A percentile compares a stretch with the other conserved stretches of the same genome.
These are phyloP conservation scores for Trifolium subterraneum DNA, from an alignment of 306 rosid species.

Conservation along the genomic window DNA sequence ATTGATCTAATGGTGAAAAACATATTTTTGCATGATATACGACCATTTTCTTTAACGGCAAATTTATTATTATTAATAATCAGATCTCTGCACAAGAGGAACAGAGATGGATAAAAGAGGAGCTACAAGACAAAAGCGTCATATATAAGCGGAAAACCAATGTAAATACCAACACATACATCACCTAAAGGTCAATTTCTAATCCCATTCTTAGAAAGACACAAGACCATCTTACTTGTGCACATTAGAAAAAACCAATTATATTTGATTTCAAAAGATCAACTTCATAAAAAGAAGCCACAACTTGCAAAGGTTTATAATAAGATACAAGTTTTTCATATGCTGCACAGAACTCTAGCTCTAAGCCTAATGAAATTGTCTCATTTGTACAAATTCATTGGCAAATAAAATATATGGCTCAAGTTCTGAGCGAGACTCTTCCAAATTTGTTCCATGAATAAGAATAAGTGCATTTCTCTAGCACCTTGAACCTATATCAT, in stretches of 20 bases:
- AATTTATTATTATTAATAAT: no score
- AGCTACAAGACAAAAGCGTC: no score
- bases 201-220: no score
- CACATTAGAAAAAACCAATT: background rate
- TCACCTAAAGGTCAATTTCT: no score
- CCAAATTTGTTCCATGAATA: constrained; percentile 31
- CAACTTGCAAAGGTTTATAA: background rate
- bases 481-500: constrained; percentile 35
- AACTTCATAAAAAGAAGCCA: background rate
- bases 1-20: no score
- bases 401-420: constrained; percentile 29
- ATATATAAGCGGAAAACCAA: no score
- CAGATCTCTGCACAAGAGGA: no score
- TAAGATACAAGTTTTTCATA: background rate
- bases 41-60: no score
- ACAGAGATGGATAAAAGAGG: no score
- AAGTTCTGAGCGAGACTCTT: constrained; percentile 22
- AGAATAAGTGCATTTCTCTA: constrained; percentile 2
- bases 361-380: background rate
- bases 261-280: background rate
- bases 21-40: no score
- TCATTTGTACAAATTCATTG: background rate
- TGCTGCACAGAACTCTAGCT: background rate
- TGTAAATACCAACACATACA: no score
- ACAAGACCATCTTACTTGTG: no score